Conservation (phyloP, 2,329 filamentous ascomycete genomes). For the Botrytis porri region DNA sequence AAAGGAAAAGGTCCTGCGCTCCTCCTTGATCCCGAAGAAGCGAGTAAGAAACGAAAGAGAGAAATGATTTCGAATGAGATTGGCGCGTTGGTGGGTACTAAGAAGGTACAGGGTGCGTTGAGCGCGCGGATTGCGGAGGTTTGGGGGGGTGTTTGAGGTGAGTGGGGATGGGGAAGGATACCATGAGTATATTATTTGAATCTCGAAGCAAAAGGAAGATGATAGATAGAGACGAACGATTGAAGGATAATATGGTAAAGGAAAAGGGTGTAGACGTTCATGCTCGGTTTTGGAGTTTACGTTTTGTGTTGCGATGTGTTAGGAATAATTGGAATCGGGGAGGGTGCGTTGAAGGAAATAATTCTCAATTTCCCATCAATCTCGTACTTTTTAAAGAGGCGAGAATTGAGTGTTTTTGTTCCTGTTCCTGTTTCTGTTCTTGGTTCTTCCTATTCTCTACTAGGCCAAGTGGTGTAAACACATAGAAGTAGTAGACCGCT, state of each 20-base stretch:
- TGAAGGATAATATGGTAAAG: neutral
- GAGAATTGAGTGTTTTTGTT: neutral
- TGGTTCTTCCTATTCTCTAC: neutral
- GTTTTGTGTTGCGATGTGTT: neutral
- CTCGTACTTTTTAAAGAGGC: neutral
- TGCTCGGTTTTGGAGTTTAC: neutral
- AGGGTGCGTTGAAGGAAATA: neutral
- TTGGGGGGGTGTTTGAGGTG: conserved; percentile 57
- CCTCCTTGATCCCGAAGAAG: neutral
- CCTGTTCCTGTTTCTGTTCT: neutral
- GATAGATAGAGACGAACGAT: neutral
- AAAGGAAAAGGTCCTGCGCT: neutral
- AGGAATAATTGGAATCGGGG: neutral
- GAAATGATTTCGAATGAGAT: conserved; percentile 59
- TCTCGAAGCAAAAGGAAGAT: neutral
- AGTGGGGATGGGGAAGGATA: no score
- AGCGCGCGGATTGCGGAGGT: conserved; percentile 70
- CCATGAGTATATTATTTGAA: fast-evolving
- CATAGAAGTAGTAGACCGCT: neutral
- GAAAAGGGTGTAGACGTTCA: neutral
- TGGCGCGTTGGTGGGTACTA: conserved; percentile 59
- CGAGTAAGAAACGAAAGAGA: conserved; percentile 50
- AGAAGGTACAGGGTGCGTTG: conserved; percentile 63
- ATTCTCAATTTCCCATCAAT: neutral
- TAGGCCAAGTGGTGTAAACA: neutral